Evolutionary conservation across 2,329 filamentous ascomycete genomes (phyloP), one percentile per base, ranked within the genome.

Genomic region (Fusarium pilosicola): DNA sequence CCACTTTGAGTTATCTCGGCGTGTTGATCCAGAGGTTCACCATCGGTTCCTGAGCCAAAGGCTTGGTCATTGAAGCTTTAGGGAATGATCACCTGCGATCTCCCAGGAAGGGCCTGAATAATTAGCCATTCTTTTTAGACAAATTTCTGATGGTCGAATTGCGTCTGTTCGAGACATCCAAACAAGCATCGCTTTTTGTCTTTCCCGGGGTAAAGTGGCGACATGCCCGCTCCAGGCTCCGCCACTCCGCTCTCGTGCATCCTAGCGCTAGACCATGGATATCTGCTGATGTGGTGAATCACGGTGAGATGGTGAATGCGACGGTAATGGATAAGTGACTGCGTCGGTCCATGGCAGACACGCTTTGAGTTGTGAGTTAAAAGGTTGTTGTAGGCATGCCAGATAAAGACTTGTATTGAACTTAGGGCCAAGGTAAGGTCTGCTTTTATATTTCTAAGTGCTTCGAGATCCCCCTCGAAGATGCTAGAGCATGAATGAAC

Each of bases 181-280:
- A 44, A 62, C 49, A 70, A 54, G 26, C 63, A 68, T 65, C 54
- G 65, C 46, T 57, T 52, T 55, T 61, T 56, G 28, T 45, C 59
- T 62, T 75, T 76, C 60, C 68, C 65, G 73, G 72, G 73, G 74
- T 73, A 68, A 76, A 74, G 76, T 74, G 73, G 74, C 74, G 74
- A 76, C 64, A 68, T 56, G 48, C 60, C 51, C 65, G 46, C 71
- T 32, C 64, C 48, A 45, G 64, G 63, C 71, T 62, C 65, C 58
- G 63, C 63, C 68, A 61, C 71, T 71, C 74, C 64, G 62, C 68
- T 73, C 39, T 51, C 48, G 17, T 70, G 65, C 67, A 69, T 69
- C 54, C 34, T 61, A 46, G 70, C 62, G 71, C 49, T 67, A 36
- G 69, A 14, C 52, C 60, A n/a, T 55, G 67, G 56, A 56, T 49